Conservation (phyloP, 2,329 filamentous ascomycete species). For the Aureobasidium zeae region DNA sequence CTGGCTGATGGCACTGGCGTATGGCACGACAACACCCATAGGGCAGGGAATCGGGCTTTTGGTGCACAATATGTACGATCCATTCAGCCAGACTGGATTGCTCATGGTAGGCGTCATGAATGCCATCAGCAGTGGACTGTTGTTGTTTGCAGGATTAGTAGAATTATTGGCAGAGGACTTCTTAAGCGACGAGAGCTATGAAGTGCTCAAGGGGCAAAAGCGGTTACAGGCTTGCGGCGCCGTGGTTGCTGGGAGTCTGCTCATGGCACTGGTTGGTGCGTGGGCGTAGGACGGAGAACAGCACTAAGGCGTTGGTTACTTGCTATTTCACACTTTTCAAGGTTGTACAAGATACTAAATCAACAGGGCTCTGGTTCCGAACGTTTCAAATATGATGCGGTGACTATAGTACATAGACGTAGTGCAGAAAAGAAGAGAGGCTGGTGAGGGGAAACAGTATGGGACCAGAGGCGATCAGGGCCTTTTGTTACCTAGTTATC, state of each 20-base stretch:
- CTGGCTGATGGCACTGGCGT: slow-evolving; percentile 58
- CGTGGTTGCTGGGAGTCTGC: slow-evolving; percentile 49
- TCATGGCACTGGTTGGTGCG: slow-evolving; percentile 60
- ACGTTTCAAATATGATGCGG: too few relatives aligned
- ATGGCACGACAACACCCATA: slow-evolving; percentile 48
- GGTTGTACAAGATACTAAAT: too few relatives aligned
- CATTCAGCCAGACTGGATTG: slow-evolving; percentile 38
- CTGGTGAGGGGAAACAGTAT: too few relatives aligned
- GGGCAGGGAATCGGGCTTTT: slow-evolving; percentile 42
- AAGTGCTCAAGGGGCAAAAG: slow-evolving; percentile 46
- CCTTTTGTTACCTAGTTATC: too few relatives aligned
- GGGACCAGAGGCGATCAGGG: too few relatives aligned
- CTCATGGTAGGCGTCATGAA: slow-evolving; percentile 44
- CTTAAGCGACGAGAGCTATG: slow-evolving; percentile 55
- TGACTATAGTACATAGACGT: too few relatives aligned
- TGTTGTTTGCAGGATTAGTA: slow-evolving; percentile 43
- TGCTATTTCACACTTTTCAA: too few relatives aligned
- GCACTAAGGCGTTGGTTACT: neutral
- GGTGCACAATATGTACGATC: slow-evolving; percentile 44
- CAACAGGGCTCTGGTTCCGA: too few relatives aligned
- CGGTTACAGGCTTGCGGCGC: slow-evolving; percentile 53
- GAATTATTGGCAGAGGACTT: slow-evolving; percentile 44
- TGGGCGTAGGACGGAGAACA: slow-evolving; percentile 42
- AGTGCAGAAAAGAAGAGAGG: too few relatives aligned
- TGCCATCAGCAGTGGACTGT: slow-evolving; percentile 38